These are phyloP conservation scores for Clonostachys rosea DNA, from an alignment of 2,329 filamentous ascomycete species.

Conservation along the genomic window DNA sequence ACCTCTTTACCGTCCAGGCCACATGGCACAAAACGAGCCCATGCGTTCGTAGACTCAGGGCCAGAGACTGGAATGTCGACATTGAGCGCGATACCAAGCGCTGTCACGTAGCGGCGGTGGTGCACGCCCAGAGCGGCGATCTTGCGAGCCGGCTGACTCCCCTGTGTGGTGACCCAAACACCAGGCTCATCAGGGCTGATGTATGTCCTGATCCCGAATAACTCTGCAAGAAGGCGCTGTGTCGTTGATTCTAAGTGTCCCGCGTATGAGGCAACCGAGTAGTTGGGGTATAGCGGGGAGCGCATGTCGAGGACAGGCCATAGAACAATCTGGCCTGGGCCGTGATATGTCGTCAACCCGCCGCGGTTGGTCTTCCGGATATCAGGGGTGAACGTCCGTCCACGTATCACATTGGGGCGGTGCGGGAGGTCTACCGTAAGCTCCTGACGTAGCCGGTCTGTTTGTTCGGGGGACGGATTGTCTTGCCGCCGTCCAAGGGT, in stretches of 20 bases:
- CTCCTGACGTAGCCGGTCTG: conserved; percentile 33
- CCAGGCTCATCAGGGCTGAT: conserved; percentile 73
- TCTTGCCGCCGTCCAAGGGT: conserved; percentile 82
- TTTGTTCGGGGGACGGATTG: conserved; percentile 39
- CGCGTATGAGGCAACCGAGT: conserved; percentile 74
- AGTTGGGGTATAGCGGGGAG: conserved; percentile 42
- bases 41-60: conserved; percentile 37
- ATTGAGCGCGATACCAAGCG: conserved; percentile 81
- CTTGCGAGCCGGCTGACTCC: conserved; percentile 50
- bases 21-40: conserved; percentile 79
- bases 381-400: conserved; percentile 39
- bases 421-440: conserved; percentile 21
- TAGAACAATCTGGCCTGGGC: conserved; percentile 86
- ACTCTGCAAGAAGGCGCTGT: conserved; percentile 53
- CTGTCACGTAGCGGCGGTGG: conserved; percentile 75
- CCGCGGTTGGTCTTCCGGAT: conserved; percentile 73
- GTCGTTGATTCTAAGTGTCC: conserved; percentile 73
- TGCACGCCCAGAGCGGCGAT: conserved; percentile 93
- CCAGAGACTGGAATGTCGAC: conserved; percentile 53
- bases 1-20: conserved; percentile 75
- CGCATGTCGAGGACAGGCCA: conserved; percentile 87
- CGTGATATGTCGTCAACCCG: conserved; percentile 92
- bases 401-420: conserved; percentile 18
- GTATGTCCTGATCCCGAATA: conserved; percentile 54
- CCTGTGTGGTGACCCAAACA: conserved; percentile 60